Evolutionary conservation across 176 grass and related monocot genomes (phyloP).

Genomic region (Oryza rufipogon): DNA sequence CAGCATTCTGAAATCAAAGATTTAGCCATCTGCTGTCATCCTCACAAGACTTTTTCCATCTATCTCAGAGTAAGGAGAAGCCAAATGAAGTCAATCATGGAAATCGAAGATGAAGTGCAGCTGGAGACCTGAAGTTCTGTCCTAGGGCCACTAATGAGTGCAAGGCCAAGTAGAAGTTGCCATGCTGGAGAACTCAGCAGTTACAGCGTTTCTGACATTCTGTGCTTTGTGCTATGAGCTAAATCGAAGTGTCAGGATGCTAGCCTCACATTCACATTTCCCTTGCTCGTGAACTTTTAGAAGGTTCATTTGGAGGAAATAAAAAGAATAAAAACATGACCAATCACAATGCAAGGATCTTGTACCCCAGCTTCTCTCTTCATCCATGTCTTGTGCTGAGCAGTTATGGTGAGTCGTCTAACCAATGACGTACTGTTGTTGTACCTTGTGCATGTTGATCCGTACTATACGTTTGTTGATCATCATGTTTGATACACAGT

Average conservation of each 20-base stretch:
- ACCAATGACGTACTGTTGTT: too few relatives aligned
- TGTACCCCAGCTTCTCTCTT: neutral
- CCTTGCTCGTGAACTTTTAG: neutral
- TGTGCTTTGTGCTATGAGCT: neutral
- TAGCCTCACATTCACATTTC: neutral
- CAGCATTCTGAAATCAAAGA: slow-evolving; percentile 23
- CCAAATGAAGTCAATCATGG: neutral
- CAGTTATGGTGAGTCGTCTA: neutral
- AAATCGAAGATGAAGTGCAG: neutral
- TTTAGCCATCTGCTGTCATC: neutral
- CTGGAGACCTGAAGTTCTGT: neutral
- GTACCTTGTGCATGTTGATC: neutral
- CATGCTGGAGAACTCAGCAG: neutral
- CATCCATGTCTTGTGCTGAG: neutral
- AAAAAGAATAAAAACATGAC: neutral
- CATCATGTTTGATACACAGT: neutral
- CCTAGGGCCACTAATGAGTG: neutral
- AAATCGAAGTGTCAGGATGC: neutral
- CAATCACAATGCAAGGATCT: neutral
- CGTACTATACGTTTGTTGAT: neutral
- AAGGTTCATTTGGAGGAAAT: neutral
- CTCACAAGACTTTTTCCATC: slow-evolving; percentile 1
- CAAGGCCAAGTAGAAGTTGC: neutral
- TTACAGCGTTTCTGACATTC: neutral
- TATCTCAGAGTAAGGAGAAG: slow-evolving; percentile 23